Percentiles rank a stretch among this genome's conserved stretches.
Evolutionary conservation across 768 basidiomycete species (phyloP).

Genomic region (Amyloporia xantha): DNA sequence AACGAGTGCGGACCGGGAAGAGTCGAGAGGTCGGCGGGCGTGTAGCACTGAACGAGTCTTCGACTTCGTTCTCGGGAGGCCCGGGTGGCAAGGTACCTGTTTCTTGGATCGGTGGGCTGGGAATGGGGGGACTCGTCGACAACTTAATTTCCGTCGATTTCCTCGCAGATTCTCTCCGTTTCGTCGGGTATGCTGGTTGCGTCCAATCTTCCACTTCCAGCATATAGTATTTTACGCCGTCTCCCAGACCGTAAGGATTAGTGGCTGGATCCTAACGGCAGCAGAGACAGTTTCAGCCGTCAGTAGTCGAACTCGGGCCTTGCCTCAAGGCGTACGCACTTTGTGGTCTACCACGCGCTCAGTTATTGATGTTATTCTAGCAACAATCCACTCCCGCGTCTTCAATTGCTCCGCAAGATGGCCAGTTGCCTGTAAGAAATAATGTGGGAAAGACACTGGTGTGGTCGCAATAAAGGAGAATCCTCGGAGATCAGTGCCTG

Average conservation of each 20-base stretch:
- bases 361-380: conserved; percentile 81
- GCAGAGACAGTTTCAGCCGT: conserved; percentile 1
- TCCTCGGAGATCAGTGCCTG: conserved; percentile 22
- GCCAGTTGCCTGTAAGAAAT: conserved; percentile 87
- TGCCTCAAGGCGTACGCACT: conserved; percentile 35
- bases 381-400: conserved; percentile 92
- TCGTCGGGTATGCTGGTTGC: conserved; percentile 56
- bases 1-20: conserved; percentile 55
- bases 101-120: conserved; percentile 15
- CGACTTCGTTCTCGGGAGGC: conserved; percentile 65
- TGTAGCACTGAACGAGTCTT: conserved; percentile 61
- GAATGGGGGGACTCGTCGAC: conserved; percentile 5
- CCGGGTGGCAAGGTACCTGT: conserved; percentile 45
- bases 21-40: conserved; percentile 63
- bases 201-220: conserved; percentile 94
- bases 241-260: conserved; percentile 85
- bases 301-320: neutral
- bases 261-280: conserved; percentile 60
- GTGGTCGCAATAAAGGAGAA: conserved; percentile 22
- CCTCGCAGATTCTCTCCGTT: conserved; percentile 48
- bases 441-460: conserved; percentile 92
- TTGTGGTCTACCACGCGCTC: conserved; percentile 79
- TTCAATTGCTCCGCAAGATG: conserved; percentile 85
- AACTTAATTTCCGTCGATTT: conserved; percentile 37
- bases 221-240: conserved; percentile 91